phyloP scores from a whole-genome alignment of 352 stramenopile species.

The Globisporangium spinosum region DNA sequence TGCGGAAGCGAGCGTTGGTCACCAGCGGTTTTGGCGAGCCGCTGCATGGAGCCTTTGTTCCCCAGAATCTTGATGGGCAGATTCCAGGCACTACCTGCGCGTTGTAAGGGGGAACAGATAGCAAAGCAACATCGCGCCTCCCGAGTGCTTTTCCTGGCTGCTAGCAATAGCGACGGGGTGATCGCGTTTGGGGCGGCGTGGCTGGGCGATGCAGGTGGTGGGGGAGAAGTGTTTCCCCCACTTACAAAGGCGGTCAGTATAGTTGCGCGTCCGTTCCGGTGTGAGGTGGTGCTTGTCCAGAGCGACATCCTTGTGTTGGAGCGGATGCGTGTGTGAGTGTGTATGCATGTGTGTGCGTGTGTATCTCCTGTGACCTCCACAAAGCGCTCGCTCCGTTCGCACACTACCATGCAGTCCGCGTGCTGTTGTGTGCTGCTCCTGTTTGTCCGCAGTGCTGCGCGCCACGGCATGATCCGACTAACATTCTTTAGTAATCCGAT shows the following conservation, averaged over 20 bases:
- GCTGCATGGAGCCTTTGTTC: slow-evolving; percentile 42
- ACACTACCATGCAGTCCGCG: slow-evolving; percentile 19
- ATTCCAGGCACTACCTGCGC: slow-evolving; percentile 70
- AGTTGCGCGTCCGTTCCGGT: slow-evolving; percentile 13
- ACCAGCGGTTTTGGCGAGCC: slow-evolving; percentile 75
- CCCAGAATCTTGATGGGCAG: slow-evolving; percentile 81
- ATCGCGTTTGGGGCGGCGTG: background rate
- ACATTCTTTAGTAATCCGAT: slow-evolving; percentile 87
- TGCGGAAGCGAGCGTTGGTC: slow-evolving; percentile 17
- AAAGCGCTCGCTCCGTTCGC: slow-evolving; percentile 18
- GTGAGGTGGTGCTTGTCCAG: background rate
- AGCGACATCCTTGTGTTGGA: background rate
- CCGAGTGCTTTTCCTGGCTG: background rate
- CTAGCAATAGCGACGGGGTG: background rate
- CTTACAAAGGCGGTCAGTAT: slow-evolving; percentile 74
- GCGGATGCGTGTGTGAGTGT: background rate
- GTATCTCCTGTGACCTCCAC: slow-evolving; percentile 23
- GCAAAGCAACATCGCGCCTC: slow-evolving; percentile 17
- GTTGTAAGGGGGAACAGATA: slow-evolving; percentile 80
- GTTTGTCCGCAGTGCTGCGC: slow-evolving; percentile 1
- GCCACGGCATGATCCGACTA: slow-evolving; percentile 33
- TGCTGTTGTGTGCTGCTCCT: slow-evolving; percentile 8
- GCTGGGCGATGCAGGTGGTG: slow-evolving; percentile 44
- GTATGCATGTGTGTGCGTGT: slow-evolving; percentile 16
- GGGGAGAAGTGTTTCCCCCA: slow-evolving; percentile 53